A percentile compares a stretch with the other conserved stretches of the same genome.
Evolutionary conservation across 1,284 basidiomycete species (phyloP).

Genomic region (Sparassis latifolia): DNA sequence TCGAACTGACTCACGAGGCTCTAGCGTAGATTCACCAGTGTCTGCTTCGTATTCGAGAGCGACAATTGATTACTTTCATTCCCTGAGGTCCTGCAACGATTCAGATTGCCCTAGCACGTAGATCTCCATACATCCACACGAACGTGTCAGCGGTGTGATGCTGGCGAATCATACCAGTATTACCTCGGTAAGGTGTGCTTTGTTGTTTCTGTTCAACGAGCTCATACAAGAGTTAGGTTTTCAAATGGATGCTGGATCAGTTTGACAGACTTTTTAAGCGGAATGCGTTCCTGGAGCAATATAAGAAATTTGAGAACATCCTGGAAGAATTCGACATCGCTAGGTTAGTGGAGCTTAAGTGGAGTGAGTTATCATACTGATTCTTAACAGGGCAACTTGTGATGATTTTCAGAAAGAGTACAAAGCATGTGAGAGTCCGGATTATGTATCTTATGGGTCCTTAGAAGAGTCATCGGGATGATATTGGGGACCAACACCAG

Average conservation of each 20-base stretch:
- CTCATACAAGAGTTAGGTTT: constrained; percentile 48
- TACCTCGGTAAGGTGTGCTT: constrained; percentile 63
- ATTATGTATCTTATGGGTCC: constrained; percentile 74
- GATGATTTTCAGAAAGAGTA: constrained; percentile 87
- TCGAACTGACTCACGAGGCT: not conserved
- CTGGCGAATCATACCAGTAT: constrained; percentile 98
- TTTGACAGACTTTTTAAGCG: constrained; percentile 86
- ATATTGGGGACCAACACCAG: no score
- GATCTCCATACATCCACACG: constrained; percentile 83
- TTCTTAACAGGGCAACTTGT: constrained; percentile 60
- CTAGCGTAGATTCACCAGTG: constrained; percentile 85
- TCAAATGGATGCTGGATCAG: constrained; percentile 95
- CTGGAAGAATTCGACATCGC: constrained; percentile 95
- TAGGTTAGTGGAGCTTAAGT: constrained; percentile 39
- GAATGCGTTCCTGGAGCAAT: constrained; percentile 96
- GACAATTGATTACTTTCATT: constrained; percentile 96
- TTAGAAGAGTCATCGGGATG: no score
- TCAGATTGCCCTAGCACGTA: constrained; percentile 92
- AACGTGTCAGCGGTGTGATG: constrained; percentile 97
- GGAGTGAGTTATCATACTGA: not conserved
- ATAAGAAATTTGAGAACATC: constrained; percentile 92
- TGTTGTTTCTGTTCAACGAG: not conserved
- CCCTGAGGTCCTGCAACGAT: constrained; percentile 99
- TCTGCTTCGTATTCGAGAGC: constrained; percentile 90
- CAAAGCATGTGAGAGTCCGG: constrained; percentile 86